Percentiles rank a stretch among this genome's conserved stretches.
Evolutionary conservation across 495 filamentous ascomycete genomes (phyloP).

Genomic region (Aspergillus cavernicola): DNA sequence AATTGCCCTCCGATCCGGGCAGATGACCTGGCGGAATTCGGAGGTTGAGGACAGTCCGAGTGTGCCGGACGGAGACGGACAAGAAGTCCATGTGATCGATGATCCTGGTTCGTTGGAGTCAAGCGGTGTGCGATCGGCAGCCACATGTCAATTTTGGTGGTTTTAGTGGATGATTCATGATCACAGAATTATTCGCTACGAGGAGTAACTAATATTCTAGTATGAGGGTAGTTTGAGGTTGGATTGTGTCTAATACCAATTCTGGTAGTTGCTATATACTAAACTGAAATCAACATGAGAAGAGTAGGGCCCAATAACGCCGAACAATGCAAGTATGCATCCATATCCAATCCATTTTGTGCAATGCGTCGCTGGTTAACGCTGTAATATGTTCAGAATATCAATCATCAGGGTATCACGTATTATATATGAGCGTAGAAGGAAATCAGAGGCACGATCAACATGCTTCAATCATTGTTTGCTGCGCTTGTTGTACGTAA

Average conservation of each 20-base stretch:
- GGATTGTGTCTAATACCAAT: background rate
- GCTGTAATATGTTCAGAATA: conserved; percentile 1
- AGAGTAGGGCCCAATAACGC: conserved; percentile 3
- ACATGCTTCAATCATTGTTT: conserved; percentile 43
- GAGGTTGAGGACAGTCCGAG: too few relatives aligned
- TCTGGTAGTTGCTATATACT: conserved; percentile 1
- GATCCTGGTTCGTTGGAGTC: background rate
- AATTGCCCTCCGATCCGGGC: too few relatives aligned
- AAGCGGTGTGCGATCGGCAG: conserved; percentile 7
- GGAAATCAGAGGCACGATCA: conserved; percentile 22
- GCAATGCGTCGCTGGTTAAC: conserved; percentile 2
- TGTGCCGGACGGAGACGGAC: background rate
- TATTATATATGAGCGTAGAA: conserved; percentile 8
- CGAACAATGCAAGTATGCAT: conserved; percentile 1
- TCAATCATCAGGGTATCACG: conserved; percentile 8
- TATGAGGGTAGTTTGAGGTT: too few relatives aligned
- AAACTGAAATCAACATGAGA: background rate
- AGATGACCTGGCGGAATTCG: too few relatives aligned
- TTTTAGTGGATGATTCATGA: too few relatives aligned
- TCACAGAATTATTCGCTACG: too few relatives aligned
- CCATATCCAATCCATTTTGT: background rate
- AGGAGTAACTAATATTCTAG: too few relatives aligned
- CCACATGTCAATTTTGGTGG: background rate
- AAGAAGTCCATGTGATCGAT: background rate
- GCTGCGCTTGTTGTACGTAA: conserved; percentile 50